phyloP scores from a whole-genome alignment of 163 green algal species.

The Chloromonas sp. region DNA sequence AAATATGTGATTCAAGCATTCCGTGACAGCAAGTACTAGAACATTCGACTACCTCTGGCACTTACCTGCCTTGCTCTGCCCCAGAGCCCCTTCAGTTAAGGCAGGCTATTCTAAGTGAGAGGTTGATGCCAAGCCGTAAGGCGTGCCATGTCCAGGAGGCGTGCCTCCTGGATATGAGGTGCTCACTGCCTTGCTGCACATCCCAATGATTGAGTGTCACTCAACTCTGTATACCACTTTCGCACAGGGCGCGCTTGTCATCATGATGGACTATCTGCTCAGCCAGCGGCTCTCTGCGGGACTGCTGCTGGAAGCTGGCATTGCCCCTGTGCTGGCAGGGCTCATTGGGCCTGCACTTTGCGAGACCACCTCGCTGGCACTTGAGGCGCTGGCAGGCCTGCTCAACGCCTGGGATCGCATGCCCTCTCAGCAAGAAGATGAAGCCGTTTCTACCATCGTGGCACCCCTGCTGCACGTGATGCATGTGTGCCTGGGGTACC shows the following conservation, averaged over 20 bases:
- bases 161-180: too few species aligned
- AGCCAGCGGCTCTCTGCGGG: background rate
- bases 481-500: background rate
- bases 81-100: too few species aligned
- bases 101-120: too few species aligned
- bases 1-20: too few species aligned
- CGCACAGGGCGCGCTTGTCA: background rate
- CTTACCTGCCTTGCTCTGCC: too few species aligned
- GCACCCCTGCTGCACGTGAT: background rate
- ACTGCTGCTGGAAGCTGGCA: background rate
- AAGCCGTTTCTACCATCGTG: background rate
- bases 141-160: too few species aligned
- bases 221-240: too few species aligned
- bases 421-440: background rate
- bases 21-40: too few species aligned
- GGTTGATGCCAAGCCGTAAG: too few species aligned
- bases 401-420: background rate
- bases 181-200: too few species aligned
- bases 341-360: background rate
- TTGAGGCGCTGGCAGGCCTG: background rate
- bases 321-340: background rate
- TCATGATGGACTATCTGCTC: background rate
- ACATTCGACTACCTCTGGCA: too few species aligned
- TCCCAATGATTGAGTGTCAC: too few species aligned
- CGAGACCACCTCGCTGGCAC: background rate